phyloP scores from a whole-genome alignment of 2,329 filamentous ascomycete genomes.

The Alternaria ethzedia region DNA sequence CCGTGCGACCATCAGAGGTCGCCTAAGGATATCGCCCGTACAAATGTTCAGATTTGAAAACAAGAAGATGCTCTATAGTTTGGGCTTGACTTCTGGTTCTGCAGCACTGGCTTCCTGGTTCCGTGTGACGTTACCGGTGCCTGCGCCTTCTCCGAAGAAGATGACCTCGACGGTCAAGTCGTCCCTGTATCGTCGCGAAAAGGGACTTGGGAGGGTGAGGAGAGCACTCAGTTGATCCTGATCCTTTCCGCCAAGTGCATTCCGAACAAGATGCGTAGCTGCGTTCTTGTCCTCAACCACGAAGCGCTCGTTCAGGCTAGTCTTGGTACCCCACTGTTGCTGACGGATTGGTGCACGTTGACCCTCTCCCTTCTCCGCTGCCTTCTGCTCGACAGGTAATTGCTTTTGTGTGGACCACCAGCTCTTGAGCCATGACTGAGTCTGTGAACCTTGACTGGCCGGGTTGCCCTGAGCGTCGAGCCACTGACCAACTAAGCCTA shows the following conservation, averaged over 20 bases:
- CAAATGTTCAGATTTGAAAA: not conserved
- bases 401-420: constrained; percentile 67
- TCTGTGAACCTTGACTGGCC: constrained; percentile 44
- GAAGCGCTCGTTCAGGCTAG: constrained; percentile 78
- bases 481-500: constrained; percentile 96
- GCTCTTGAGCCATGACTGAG: constrained; percentile 70
- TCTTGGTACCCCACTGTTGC: constrained; percentile 86
- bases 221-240: constrained; percentile 92
- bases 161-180: constrained; percentile 98
- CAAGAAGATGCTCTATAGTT: constrained; percentile 46
- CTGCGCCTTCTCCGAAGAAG: constrained; percentile 86
- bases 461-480: constrained; percentile 74
- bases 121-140: constrained; percentile 77
- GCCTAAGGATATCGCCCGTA: not conserved
- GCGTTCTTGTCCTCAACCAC: constrained; percentile 95
- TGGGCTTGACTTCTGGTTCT: constrained; percentile 55
- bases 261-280: constrained; percentile 92
- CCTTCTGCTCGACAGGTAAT: constrained; percentile 77
- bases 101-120: constrained; percentile 85
- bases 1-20: constrained; percentile 6
- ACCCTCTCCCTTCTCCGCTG: constrained; percentile 63
- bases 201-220: constrained; percentile 88
- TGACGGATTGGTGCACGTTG: constrained; percentile 88
- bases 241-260: constrained; percentile 91
- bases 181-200: constrained; percentile 90